Evolutionary conservation across 192 early-diverging fungal genomes (phyloP).

Genomic region (Lunasporangiospora selenospora): DNA sequence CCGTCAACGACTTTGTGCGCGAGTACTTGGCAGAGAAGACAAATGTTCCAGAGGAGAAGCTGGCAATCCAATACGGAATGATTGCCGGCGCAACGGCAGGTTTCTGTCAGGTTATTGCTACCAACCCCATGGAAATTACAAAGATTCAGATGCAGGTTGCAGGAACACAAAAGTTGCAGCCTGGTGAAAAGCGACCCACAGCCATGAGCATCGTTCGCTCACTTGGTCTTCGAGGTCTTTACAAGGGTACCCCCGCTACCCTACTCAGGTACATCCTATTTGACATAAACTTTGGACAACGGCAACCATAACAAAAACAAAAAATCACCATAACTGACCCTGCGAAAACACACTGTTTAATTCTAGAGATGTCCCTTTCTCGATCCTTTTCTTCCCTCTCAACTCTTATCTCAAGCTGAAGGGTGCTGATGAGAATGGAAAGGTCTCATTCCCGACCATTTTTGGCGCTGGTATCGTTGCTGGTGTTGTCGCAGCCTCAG

Average conservation of each 20-base stretch:
- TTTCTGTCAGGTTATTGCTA: slow-evolving; percentile 62
- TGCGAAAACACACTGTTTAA: no score
- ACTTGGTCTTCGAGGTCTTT: slow-evolving; percentile 55
- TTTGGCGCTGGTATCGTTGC: slow-evolving; percentile 60
- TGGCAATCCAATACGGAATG: slow-evolving; percentile 55
- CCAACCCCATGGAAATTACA: slow-evolving; percentile 66
- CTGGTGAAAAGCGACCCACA: slow-evolving; percentile 26
- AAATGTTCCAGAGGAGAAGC: slow-evolving; percentile 37
- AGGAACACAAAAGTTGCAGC: slow-evolving; percentile 21
- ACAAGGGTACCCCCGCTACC: slow-evolving; percentile 53
- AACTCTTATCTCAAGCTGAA: slow-evolving; percentile 51
- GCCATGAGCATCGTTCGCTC: slow-evolving; percentile 48
- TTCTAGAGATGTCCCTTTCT: slow-evolving; percentile 59
- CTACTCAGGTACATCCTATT: slow-evolving; percentile 46
- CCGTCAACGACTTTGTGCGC: slow-evolving; percentile 59
- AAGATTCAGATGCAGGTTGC: slow-evolving; percentile 64
- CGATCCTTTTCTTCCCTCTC: slow-evolving; percentile 60
- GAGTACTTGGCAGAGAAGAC: slow-evolving; percentile 47
- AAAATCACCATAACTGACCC: no score
- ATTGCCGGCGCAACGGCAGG: slow-evolving; percentile 59
- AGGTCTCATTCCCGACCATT: slow-evolving; percentile 59
- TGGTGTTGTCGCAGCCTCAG: slow-evolving; percentile 48
- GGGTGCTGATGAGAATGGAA: slow-evolving; percentile 35
- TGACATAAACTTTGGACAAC: no score
- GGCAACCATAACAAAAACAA: no score